These are phyloP conservation scores for Aspergillus vadensis DNA, from an alignment of 2,329 filamentous ascomycete genomes.

Conservation along the genomic window DNA sequence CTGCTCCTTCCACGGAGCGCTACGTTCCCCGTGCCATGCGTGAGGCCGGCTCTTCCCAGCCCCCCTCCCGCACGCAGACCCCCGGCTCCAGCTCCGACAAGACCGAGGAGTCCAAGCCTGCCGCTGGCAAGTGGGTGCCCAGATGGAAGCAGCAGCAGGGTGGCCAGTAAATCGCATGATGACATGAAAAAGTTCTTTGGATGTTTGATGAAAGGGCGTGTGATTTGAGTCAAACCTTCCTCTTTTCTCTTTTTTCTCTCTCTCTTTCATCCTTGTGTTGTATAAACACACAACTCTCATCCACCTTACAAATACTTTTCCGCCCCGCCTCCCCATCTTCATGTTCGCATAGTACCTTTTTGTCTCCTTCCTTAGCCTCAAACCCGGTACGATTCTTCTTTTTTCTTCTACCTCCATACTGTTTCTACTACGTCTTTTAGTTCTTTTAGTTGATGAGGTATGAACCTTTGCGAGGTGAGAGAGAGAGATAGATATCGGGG, in stretches of 20 bases:
- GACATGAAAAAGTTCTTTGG: conserved; percentile 10
- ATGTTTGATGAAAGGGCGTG: conserved; percentile 13
- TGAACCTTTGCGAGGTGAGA: not conserved
- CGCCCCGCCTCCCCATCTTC: not conserved
- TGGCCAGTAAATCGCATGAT: conserved; percentile 29
- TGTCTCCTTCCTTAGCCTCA: not conserved
- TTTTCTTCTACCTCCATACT: not conserved
- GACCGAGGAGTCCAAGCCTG: conserved; percentile 33
- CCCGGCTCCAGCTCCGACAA: conserved; percentile 26
- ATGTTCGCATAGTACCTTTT: not conserved
- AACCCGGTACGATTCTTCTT: not conserved
- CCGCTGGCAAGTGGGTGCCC: conserved; percentile 39
- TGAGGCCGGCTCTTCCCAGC: conserved; percentile 31
- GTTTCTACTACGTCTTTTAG: not conserved
- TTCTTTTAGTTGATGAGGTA: not conserved
- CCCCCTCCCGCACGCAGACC: conserved; percentile 26
- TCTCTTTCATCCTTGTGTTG: not conserved
- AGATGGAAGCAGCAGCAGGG: conserved; percentile 42
- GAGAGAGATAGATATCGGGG: not conserved
- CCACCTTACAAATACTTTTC: not conserved
- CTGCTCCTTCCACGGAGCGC: conserved; percentile 33
- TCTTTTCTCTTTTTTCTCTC: conserved; percentile 13
- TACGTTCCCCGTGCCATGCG: conserved; percentile 36
- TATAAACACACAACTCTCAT: not conserved
- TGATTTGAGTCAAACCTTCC: conserved; percentile 14